A percentile compares a stretch with the other conserved stretches of the same genome.
Conservation (phyloP, 75 land plant species). For the Cupressus sempervirens region DNA sequence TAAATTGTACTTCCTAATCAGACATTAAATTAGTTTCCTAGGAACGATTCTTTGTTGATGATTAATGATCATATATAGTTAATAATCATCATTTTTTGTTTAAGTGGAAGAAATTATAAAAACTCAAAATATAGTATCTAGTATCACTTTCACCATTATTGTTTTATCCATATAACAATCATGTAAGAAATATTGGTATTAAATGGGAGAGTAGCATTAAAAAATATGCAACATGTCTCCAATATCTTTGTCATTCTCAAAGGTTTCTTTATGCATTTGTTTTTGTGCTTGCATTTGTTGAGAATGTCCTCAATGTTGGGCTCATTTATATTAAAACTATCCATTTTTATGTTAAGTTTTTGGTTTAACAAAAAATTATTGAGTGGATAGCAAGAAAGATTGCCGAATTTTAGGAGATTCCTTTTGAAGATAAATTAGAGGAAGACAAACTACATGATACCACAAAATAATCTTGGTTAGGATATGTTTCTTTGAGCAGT, state of each 20-base stretch:
- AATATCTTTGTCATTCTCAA: neutral
- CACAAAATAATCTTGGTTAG: conserved; percentile 83
- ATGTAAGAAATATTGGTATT: neutral
- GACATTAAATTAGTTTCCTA: too few relatives aligned
- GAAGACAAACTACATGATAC: conserved; percentile 50
- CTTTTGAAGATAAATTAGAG: conserved; percentile 41
- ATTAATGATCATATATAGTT: too few relatives aligned
- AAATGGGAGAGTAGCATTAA: neutral
- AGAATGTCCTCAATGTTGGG: neutral
- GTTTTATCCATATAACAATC: neutral
- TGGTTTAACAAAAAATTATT: neutral
- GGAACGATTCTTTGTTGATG: too few relatives aligned
- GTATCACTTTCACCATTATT: neutral
- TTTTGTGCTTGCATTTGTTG: neutral
- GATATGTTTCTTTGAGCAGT: conserved; percentile 62
- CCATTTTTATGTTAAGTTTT: neutral
- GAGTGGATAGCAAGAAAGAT: neutral
- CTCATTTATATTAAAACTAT: neutral
- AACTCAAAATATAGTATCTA: neutral
- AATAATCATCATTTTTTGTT: too few relatives aligned
- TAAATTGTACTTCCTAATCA: too few relatives aligned
- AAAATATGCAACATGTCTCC: neutral
- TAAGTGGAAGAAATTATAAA: neutral
- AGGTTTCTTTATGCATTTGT: neutral
- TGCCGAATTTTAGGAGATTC: conserved; percentile 12